These are phyloP conservation scores for Dicorynia guianensis DNA, from an alignment of 306 rosid species.

Conservation along the genomic window DNA sequence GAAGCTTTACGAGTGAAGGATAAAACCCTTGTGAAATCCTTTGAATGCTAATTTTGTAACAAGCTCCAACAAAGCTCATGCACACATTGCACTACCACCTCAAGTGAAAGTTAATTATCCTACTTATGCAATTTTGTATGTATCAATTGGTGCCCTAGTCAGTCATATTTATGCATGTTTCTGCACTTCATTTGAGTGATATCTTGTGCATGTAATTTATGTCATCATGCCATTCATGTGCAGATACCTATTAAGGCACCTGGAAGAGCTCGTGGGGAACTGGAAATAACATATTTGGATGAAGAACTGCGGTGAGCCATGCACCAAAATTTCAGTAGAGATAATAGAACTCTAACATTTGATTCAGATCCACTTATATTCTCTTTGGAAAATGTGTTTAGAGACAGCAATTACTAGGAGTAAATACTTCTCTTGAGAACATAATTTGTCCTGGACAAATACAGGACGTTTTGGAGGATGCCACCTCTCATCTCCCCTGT, in stretches of 20 bases:
- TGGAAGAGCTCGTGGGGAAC: slow-evolving; percentile 84
- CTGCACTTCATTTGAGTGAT: slow-evolving; percentile 17
- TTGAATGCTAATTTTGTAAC: slow-evolving; percentile 19
- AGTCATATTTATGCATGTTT: slow-evolving; percentile 20
- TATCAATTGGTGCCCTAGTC: neutral
- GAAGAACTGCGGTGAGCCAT: slow-evolving; percentile 83
- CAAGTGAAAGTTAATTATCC: slow-evolving; percentile 6
- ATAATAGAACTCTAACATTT: slow-evolving; percentile 1
- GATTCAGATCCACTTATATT: slow-evolving; percentile 3
- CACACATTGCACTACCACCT: slow-evolving; percentile 2
- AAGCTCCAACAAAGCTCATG: slow-evolving; percentile 15
- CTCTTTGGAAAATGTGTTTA: neutral
- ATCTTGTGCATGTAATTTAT: neutral
- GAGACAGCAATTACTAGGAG: neutral
- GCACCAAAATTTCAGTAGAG: slow-evolving; percentile 19
- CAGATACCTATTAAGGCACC: slow-evolving; percentile 96
- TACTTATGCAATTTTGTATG: neutral
- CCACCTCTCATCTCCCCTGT: neutral
- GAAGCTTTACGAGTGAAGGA: slow-evolving; percentile 25
- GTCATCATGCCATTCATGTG: slow-evolving; percentile 26
- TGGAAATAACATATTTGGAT: slow-evolving; percentile 86
- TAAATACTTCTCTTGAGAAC: neutral
- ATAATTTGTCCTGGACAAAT: neutral
- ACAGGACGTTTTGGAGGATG: neutral
- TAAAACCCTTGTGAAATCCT: slow-evolving; percentile 7